These are phyloP conservation scores for Liquidambar formosana DNA, from an alignment of 164 flowering plant species.

Conservation along the genomic window DNA sequence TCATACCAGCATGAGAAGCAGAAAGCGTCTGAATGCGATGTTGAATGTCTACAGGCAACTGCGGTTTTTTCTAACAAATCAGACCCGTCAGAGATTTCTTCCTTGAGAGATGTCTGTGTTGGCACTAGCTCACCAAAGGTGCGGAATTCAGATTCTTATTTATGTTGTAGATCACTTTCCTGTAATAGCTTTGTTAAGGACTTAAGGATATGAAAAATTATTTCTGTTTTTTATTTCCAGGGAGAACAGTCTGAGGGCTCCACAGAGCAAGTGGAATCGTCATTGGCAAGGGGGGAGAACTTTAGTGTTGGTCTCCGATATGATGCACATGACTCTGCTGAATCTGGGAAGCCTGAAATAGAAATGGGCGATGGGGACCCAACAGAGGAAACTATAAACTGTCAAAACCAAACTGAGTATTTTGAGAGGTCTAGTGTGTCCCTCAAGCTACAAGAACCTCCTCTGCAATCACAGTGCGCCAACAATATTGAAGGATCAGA, in stretches of 20 bases:
- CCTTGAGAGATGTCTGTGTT: constrained; percentile 3
- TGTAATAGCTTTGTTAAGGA: too few species aligned
- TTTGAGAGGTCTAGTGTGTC: constrained; percentile 6
- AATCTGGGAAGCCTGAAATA: neutral
- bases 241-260: constrained; percentile 21
- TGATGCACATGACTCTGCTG: neutral
- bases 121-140: constrained; percentile 4
- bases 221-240: constrained; percentile 8
- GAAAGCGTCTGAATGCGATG: neutral
- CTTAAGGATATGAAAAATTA: constrained; percentile 21
- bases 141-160: neutral
- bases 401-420: constrained; percentile 13
- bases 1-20: neutral
- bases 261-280: constrained; percentile 4
- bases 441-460: constrained; percentile 9
- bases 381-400: constrained; percentile 9
- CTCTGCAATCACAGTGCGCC: constrained; percentile 20
- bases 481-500: constrained; percentile 38
- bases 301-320: neutral
- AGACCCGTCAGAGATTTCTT: constrained; percentile 8
- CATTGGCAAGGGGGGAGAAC: constrained; percentile 9
- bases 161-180: neutral
- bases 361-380: constrained; percentile 2
- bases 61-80: neutral
- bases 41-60: neutral